A percentile compares a stretch with the other conserved stretches of the same genome.
These are phyloP conservation scores for Stemphylium lycopersici DNA, from an alignment of 2,329 filamentous ascomycete genomes.

Conservation along the genomic window DNA sequence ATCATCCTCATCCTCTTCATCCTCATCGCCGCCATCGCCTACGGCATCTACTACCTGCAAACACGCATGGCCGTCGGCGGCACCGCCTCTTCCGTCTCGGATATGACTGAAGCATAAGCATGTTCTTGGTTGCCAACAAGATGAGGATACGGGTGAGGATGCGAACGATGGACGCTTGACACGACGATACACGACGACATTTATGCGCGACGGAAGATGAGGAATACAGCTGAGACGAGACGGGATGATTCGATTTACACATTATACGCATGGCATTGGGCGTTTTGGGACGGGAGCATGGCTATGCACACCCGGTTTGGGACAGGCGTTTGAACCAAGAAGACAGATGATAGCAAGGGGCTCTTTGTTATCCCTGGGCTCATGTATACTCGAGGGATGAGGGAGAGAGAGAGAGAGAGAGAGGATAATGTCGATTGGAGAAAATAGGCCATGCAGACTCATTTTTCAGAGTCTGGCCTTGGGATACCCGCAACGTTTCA, in stretches of 20 bases:
- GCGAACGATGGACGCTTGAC: not conserved
- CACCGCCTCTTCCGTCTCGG: conserved; percentile 36
- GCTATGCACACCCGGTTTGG: too few species aligned
- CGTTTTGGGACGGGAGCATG: not conserved
- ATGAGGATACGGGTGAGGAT: not conserved
- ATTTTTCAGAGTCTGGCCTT: not conserved
- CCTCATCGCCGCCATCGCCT: conserved; percentile 56
- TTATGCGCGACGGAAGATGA: not conserved
- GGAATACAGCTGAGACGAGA: not conserved
- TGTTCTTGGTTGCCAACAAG: too few species aligned
- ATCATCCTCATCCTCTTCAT: conserved; percentile 61
- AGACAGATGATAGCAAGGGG: too few species aligned
- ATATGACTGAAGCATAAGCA: conserved; percentile 33
- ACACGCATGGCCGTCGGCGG: conserved; percentile 50
- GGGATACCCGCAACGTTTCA: conserved; percentile 10
- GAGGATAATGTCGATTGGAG: not conserved
- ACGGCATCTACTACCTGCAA: conserved; percentile 58
- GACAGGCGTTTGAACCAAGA: too few species aligned
- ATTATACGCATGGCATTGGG: not conserved
- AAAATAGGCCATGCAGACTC: too few species aligned
- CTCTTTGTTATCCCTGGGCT: too few species aligned
- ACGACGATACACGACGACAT: not conserved
- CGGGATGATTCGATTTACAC: not conserved
- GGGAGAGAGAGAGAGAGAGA: not conserved
- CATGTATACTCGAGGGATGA: too few species aligned